phyloP scores from a whole-genome alignment of 2,329 filamentous ascomycete species.

The Curvularia eragrostidis region DNA sequence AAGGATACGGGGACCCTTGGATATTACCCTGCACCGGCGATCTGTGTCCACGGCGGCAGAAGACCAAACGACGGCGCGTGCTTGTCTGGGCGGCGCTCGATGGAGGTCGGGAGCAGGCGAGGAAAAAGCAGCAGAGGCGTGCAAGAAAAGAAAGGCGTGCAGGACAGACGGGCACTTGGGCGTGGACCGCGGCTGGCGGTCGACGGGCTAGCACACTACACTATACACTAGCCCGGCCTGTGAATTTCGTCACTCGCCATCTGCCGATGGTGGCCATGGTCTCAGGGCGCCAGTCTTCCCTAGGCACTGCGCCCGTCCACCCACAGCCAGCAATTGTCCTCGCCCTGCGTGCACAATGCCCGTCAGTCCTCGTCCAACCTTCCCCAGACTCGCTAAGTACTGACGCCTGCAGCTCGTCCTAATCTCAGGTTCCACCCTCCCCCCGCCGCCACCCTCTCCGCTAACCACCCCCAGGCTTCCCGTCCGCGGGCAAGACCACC shows the following conservation, averaged over 20 bases:
- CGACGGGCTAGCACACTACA: neutral
- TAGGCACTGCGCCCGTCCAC: slow-evolving; percentile 12
- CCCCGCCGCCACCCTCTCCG: slow-evolving; percentile 28
- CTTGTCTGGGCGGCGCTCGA: slow-evolving; percentile 7
- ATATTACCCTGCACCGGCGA: slow-evolving; percentile 28
- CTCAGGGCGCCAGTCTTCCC: slow-evolving; percentile 20
- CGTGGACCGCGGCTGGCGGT: slow-evolving; percentile 26
- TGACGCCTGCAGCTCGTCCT: slow-evolving; percentile 61
- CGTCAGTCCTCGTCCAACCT: slow-evolving; percentile 30
- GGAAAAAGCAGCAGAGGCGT: slow-evolving; percentile 12
- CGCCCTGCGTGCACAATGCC: slow-evolving; percentile 30
- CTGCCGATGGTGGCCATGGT: slow-evolving; percentile 29
- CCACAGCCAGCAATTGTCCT: slow-evolving; percentile 7
- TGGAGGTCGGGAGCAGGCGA: slow-evolving; percentile 16
- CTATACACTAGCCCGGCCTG: slow-evolving; percentile 11
- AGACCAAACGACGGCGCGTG: slow-evolving; percentile 16
- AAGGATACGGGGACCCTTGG: slow-evolving; percentile 26
- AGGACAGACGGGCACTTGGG: no score
- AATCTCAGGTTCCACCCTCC: slow-evolving; percentile 53
- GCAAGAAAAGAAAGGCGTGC: neutral
- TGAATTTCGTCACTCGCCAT: slow-evolving; percentile 30
- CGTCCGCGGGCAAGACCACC: slow-evolving; percentile 68
- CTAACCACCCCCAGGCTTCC: slow-evolving; percentile 67
- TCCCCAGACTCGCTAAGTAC: slow-evolving; percentile 16
- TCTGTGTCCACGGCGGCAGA: slow-evolving; percentile 16